Conservation (phyloP, 2,329 filamentous ascomycete genomes). For the Stagonosporopsis chrysanthemi region DNA sequence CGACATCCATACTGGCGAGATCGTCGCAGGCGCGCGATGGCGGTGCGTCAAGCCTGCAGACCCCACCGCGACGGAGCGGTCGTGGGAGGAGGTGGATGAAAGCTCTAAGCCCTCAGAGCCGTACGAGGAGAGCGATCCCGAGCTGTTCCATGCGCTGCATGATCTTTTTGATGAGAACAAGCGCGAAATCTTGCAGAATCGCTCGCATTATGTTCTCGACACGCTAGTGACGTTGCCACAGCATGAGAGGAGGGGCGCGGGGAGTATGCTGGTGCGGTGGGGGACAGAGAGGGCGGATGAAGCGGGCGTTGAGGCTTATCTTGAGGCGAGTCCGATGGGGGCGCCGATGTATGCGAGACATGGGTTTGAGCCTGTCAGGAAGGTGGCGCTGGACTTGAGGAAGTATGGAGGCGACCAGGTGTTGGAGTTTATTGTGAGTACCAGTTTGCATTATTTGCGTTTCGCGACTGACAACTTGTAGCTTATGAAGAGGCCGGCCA, state of each 20-base stretch:
- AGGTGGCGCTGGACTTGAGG: slow-evolving; percentile 41
- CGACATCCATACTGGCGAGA: slow-evolving; percentile 34
- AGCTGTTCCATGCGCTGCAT: slow-evolving; percentile 31
- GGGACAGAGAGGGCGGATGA: slow-evolving; percentile 44
- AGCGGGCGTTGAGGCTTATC: slow-evolving; percentile 39
- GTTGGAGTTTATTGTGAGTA: slow-evolving; percentile 42
- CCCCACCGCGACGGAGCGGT: slow-evolving; percentile 25
- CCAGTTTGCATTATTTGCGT: background rate
- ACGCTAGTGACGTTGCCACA: slow-evolving; percentile 42
- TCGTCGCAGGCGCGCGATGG: slow-evolving; percentile 45
- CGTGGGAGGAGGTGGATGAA: slow-evolving; percentile 40
- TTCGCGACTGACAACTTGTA: slow-evolving; percentile 7
- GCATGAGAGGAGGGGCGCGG: slow-evolving; percentile 45
- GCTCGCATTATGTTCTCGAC: slow-evolving; percentile 40
- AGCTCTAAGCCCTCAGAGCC: slow-evolving; percentile 30
- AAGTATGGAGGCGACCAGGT: slow-evolving; percentile 37
- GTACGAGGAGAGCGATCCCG: slow-evolving; percentile 40
- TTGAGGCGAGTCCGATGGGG: slow-evolving; percentile 46
- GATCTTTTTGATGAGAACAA: slow-evolving; percentile 35
- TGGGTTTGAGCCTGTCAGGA: slow-evolving; percentile 40
- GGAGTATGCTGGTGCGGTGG: slow-evolving; percentile 43
- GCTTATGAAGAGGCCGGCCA: slow-evolving; percentile 28
- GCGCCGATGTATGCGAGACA: slow-evolving; percentile 43
- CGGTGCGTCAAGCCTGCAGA: slow-evolving; percentile 31
- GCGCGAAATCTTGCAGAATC: slow-evolving; percentile 30